phyloP scores from a whole-genome alignment of 768 basidiomycete genomes.

The Russula dissimulans region DNA sequence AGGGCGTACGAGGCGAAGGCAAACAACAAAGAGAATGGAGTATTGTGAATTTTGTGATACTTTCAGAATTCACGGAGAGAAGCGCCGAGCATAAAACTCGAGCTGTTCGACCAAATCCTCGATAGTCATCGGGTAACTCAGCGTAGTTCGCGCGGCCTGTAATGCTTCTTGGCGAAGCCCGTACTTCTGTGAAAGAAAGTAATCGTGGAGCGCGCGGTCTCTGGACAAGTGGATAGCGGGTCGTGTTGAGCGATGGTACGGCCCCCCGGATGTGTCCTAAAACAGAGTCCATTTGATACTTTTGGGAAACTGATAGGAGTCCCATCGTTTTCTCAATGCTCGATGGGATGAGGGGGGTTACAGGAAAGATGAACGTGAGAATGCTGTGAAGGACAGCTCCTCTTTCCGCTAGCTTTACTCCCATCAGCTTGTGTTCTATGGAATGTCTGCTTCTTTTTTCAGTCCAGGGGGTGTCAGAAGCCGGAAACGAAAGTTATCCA shows the following conservation, averaged over 20 bases:
- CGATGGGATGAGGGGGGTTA: neutral
- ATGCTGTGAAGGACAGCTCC: neutral
- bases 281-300: neutral
- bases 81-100: neutral
- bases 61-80: neutral
- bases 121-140: neutral
- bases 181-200: neutral
- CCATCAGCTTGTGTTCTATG: too few species aligned
- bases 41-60: neutral
- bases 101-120: neutral
- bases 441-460: too few species aligned
- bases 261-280: neutral
- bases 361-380: neutral
- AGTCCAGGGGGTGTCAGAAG: too few species aligned
- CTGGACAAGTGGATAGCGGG: neutral
- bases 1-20: too few species aligned
- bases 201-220: neutral
- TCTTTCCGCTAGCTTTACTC: neutral
- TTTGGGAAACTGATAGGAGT: neutral
- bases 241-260: neutral
- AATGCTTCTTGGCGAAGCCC: neutral
- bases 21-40: neutral
- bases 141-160: neutral
- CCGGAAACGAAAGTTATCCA: too few species aligned
- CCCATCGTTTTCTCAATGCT: neutral